Evolutionary conservation across 1,284 basidiomycete genomes (phyloP).

Genomic region (Tylopilus sp.): DNA sequence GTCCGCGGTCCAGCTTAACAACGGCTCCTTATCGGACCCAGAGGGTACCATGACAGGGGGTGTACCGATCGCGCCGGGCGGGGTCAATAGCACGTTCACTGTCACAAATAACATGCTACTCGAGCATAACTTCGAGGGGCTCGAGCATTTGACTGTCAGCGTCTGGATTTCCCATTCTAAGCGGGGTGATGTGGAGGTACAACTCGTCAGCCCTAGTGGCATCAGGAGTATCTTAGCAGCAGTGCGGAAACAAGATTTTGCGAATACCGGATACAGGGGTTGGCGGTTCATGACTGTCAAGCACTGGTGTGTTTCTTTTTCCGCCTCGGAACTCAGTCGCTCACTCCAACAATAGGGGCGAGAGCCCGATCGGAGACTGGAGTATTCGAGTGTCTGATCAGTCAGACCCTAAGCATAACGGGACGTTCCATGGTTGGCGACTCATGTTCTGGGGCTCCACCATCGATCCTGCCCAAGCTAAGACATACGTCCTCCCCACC

Average conservation of each 20-base stretch:
- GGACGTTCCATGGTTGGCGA: constrained; percentile 88
- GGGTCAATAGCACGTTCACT: constrained; percentile 64
- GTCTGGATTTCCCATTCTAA: constrained; percentile 90
- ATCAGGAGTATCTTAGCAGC: constrained; percentile 83
- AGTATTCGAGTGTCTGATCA: constrained; percentile 83
- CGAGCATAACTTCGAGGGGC: constrained; percentile 75
- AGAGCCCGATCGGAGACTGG: constrained; percentile 93
- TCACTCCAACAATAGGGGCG: constrained; percentile 65
- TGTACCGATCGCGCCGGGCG: constrained; percentile 61
- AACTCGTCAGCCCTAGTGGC: constrained; percentile 82
- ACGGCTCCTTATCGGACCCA: constrained; percentile 57
- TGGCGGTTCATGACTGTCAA: constrained; percentile 99
- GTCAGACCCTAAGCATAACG: constrained; percentile 54
- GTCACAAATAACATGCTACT: constrained; percentile 72
- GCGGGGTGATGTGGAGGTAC: constrained; percentile 92
- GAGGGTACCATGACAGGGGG: constrained; percentile 61
- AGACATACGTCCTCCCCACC: constrained; percentile 60
- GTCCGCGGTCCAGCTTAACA: constrained; percentile 63
- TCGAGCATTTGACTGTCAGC: constrained; percentile 92
- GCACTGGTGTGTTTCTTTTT: constrained; percentile 72
- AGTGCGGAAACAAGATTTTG: constrained; percentile 67
- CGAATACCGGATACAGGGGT: constrained; percentile 74
- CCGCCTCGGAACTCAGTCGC: background rate
- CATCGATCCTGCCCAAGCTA: constrained; percentile 68
- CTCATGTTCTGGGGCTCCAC: constrained; percentile 93